Conservation (phyloP, 2,329 filamentous ascomycete genomes). For the Podosphaera fusca region DNA sequence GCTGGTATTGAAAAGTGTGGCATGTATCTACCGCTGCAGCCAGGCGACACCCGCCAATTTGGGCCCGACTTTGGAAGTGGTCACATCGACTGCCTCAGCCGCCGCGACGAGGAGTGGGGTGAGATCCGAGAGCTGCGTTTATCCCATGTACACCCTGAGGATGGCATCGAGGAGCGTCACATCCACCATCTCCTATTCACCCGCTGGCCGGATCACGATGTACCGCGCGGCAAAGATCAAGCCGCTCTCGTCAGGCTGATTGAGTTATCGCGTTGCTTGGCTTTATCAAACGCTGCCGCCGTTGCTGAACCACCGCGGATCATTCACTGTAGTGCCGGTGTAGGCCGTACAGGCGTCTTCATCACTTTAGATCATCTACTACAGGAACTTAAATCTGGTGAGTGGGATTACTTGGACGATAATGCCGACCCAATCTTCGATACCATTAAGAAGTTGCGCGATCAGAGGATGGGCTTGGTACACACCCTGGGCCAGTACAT, state of each 20-base stretch:
- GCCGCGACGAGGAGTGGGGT: not conserved
- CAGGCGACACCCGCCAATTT: constrained; percentile 1
- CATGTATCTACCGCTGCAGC: constrained; percentile 5
- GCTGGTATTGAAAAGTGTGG: constrained; percentile 5
- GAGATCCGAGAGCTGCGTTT: constrained; percentile 4
- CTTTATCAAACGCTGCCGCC: not conserved
- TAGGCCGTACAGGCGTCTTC: constrained; percentile 82
- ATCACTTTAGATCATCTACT: constrained; percentile 7
- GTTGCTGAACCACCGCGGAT: constrained; percentile 18
- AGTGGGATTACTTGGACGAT: constrained; percentile 3
- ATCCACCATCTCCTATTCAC: constrained; percentile 7
- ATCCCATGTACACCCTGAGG: not conserved
- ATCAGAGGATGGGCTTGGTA: constrained; percentile 7
- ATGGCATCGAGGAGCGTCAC: not conserved
- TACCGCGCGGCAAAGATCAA: constrained; percentile 5
- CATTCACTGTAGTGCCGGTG: constrained; percentile 86
- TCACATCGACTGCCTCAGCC: too few relatives aligned
- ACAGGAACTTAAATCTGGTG: constrained; percentile 4
- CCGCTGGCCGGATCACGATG: constrained; percentile 6
- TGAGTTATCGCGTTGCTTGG: constrained; percentile 1
- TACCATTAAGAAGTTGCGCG: constrained; percentile 5
- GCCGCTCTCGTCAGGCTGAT: constrained; percentile 4
- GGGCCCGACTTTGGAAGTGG: too few relatives aligned
- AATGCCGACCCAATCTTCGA: constrained; percentile 6
- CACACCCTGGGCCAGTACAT: constrained; percentile 4